phyloP scores from a whole-genome alignment of 495 filamentous ascomycete genomes.

The Penicillium samsonianum region DNA sequence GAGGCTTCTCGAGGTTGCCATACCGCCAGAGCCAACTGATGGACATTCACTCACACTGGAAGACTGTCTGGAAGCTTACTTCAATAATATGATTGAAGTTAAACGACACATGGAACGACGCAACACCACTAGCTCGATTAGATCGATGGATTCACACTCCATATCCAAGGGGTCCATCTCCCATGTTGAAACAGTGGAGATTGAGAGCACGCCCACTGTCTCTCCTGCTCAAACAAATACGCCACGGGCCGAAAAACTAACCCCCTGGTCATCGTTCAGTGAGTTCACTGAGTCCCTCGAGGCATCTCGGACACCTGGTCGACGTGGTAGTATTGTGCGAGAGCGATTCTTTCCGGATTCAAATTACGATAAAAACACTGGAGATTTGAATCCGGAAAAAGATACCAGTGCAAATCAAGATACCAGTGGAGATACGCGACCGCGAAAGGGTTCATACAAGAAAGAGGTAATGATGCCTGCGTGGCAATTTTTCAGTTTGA shows the following conservation, averaged over 20 bases:
- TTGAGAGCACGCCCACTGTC: conserved; percentile 44
- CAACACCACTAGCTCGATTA: conserved; percentile 55
- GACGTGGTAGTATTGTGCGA: conserved; percentile 64
- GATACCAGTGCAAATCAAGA: conserved; percentile 15
- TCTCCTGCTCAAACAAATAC: conserved; percentile 42
- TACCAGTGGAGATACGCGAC: conserved; percentile 18
- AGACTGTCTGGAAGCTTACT: conserved; percentile 88
- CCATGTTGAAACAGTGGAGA: conserved; percentile 63
- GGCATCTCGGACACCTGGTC: conserved; percentile 31
- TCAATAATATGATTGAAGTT: conserved; percentile 93
- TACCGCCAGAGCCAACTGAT: conserved; percentile 62
- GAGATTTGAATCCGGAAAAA: conserved; percentile 26
- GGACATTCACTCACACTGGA: conserved; percentile 74
- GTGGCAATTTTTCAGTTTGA: conserved; percentile 95
- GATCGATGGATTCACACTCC: conserved; percentile 50
- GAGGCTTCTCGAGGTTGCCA: conserved; percentile 84
- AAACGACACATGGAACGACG: conserved; percentile 71
- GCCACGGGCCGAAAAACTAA: conserved; percentile 32
- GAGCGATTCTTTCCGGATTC: conserved; percentile 55
- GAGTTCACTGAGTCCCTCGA: conserved; percentile 28
- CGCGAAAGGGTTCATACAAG: conserved; percentile 54
- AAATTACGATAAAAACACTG: conserved; percentile 34
- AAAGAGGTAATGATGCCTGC: conserved; percentile 94
- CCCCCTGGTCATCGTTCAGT: conserved; percentile 36
- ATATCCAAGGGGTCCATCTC: conserved; percentile 47